Base-by-base conservation (phyloP, 2,329 filamentous ascomycete species). In the Sporothrix brasiliensis region DNA sequence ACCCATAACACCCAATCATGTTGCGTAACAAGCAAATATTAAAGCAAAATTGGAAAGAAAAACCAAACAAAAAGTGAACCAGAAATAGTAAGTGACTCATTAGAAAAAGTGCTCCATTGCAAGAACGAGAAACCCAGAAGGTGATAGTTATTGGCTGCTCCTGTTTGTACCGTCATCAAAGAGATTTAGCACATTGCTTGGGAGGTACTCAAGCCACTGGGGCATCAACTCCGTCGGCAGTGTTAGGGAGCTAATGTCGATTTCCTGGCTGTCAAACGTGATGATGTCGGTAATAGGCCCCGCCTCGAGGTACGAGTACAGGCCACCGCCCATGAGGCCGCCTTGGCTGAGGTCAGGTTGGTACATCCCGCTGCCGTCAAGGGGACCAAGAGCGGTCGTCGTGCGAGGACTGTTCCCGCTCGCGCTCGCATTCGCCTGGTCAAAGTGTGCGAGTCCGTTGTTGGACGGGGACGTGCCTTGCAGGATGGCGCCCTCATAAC, bases 181-280 rank as follows among this genome's bases (percentile, higher is more conserved):
- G 68, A 88, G 84, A 44, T 83, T 84, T 52, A 91, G 76, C 72
- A 91, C 84, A 75, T 92, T 89, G 30, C 85, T 85, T 0, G 91
- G 90, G 7, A 93, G 80, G 72, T 91, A 92, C 75, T 92, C 91
- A 13, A 93, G 81, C 90, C 91, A 94, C 3, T 80, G 80, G 0
- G 89, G 88, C 83, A 91, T 87, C 79, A 92, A 86, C 56, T 92
- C 90, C 19, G 88, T 86, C 5, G 73, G 71, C 52, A 84, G 72
- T 0, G 88, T 89, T 21, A 93, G 80, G 4, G 87, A 81, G 30
- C 86, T 87, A 83, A 94, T 90, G 73, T 94, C 91, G 47, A 94
- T 88, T 73, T 94, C 91, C 73, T 92, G 91, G 72, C 88, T 90
- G 77, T 92, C 88, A 74, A 94, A 92, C 72, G 91, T 89, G 80